Evolutionary conservation across 2,329 filamentous ascomycete species (phyloP).

Genomic region (Fusarium azukiicola): DNA sequence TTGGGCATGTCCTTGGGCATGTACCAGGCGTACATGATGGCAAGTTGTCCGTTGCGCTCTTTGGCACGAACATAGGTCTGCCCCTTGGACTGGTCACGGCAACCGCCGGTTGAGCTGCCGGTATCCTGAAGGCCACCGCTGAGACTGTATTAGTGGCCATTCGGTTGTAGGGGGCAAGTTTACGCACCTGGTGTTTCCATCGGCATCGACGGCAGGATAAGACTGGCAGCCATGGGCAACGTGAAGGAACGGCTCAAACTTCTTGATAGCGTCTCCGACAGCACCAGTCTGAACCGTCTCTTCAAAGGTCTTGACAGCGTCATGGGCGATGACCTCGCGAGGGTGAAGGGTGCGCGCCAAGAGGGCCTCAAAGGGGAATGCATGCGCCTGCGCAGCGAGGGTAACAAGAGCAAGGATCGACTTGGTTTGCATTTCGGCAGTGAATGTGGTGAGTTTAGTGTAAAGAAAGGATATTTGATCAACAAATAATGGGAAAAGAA

Average conservation of each 20-base stretch:
- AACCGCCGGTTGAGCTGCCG: slow-evolving; percentile 56
- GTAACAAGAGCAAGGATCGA: slow-evolving; percentile 19
- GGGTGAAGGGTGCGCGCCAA: slow-evolving; percentile 16
- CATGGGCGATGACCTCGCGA: slow-evolving; percentile 51
- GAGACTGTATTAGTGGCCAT: background rate
- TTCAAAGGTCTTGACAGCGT: slow-evolving; percentile 52
- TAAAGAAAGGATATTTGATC: slow-evolving; percentile 7
- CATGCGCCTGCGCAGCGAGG: slow-evolving; percentile 22
- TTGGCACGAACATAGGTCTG: slow-evolving; percentile 63
- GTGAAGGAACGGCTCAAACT: slow-evolving; percentile 57
- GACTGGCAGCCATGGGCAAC: slow-evolving; percentile 81
- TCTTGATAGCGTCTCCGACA: slow-evolving; percentile 53
- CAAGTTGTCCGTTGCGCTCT: slow-evolving; percentile 55
- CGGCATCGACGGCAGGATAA: slow-evolving; percentile 78
- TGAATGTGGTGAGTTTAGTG: background rate
- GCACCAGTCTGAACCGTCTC: slow-evolving; percentile 52
- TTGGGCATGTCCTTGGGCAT: slow-evolving; percentile 69
- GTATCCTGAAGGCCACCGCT: slow-evolving; percentile 61
- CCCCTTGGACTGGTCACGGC: slow-evolving; percentile 57
- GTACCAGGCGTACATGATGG: slow-evolving; percentile 70
- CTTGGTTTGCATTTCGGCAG: slow-evolving; percentile 15
- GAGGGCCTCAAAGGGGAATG: slow-evolving; percentile 19
- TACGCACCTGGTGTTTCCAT: slow-evolving; percentile 75
- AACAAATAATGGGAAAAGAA: background rate
- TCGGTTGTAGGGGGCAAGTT: background rate